Percentiles rank a stretch among this genome's conserved stretches.
phyloP scores from a whole-genome alignment of 139 green algal genomes.

The Zygnema cylindricum region DNA sequence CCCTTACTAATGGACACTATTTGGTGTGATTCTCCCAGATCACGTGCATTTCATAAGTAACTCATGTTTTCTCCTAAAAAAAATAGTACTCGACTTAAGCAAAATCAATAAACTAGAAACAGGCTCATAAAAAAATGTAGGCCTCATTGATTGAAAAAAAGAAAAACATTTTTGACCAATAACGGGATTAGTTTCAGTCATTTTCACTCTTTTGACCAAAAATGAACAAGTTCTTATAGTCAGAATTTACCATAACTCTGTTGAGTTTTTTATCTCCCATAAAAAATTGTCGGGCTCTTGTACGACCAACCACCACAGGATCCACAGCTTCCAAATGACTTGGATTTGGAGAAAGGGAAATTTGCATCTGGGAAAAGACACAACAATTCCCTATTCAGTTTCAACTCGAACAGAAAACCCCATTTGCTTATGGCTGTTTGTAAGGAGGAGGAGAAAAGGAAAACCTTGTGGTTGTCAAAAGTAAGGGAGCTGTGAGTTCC shows the following conservation, averaged over 20 bases:
- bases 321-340: slow-evolving; percentile 79
- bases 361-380: slow-evolving; percentile 71
- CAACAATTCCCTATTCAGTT: not conserved
- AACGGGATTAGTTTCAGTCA: too few relatives aligned
- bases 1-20: too few relatives aligned
- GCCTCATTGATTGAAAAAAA: too few relatives aligned
- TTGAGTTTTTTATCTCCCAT: slow-evolving; percentile 51
- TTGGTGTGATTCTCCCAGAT: too few relatives aligned
- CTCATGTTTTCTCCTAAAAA: too few relatives aligned
- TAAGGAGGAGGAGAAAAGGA: not conserved
- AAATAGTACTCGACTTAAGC: too few relatives aligned
- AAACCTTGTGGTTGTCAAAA: not conserved
- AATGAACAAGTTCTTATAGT: too few relatives aligned
- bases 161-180: too few relatives aligned
- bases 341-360: slow-evolving; percentile 88
- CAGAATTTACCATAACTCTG: slow-evolving; percentile 69
- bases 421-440: not conserved
- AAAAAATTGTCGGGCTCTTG: slow-evolving; percentile 74
- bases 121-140: too few relatives aligned
- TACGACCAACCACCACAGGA: slow-evolving; percentile 79
- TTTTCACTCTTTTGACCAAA: too few relatives aligned
- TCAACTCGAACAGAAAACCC: not conserved
- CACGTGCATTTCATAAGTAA: too few relatives aligned
- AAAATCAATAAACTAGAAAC: too few relatives aligned
- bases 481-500: not conserved